Evolutionary conservation across 106 monocot species (phyloP).

Genomic region (Amphibolis antarctica): DNA sequence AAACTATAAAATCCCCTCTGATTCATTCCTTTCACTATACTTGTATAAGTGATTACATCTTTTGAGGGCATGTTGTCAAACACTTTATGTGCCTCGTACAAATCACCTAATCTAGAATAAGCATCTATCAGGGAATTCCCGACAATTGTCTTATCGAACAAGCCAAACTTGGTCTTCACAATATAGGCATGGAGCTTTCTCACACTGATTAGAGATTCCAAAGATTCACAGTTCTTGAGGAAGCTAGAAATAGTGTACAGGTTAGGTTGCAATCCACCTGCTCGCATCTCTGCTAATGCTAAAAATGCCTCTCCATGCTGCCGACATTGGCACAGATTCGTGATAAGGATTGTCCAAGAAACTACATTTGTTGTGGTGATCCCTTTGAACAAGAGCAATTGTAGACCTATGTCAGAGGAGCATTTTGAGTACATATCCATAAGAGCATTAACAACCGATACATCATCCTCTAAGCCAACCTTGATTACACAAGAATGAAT

Average conservation of each 20-base stretch:
- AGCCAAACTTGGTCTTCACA: slow-evolving; percentile 34
- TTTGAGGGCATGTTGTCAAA: slow-evolving; percentile 25
- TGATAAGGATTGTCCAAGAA: slow-evolving; percentile 66
- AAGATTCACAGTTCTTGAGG: slow-evolving; percentile 31
- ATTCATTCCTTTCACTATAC: slow-evolving; percentile 53
- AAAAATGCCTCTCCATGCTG: slow-evolving; percentile 18
- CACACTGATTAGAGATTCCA: slow-evolving; percentile 17
- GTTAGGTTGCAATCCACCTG: slow-evolving; percentile 36
- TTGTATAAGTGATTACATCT: slow-evolving; percentile 65
- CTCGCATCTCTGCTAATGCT: slow-evolving; percentile 44
- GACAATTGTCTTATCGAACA: slow-evolving; percentile 26
- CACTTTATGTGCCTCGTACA: slow-evolving; percentile 36
- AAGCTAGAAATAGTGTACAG: slow-evolving; percentile 58
- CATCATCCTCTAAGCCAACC: slow-evolving; percentile 37
- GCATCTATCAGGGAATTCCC: slow-evolving; percentile 72
- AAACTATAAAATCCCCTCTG: slow-evolving; percentile 32
- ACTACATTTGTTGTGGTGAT: slow-evolving; percentile 49
- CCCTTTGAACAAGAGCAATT: slow-evolving; percentile 21
- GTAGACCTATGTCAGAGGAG: slow-evolving; percentile 14
- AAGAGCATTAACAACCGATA: slow-evolving; percentile 60
- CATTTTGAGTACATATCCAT: slow-evolving; percentile 61
- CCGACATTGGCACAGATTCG: slow-evolving; percentile 23
- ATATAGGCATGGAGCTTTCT: slow-evolving; percentile 47
- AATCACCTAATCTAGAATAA: slow-evolving; percentile 39
- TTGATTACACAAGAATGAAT: slow-evolving; percentile 43